Evolutionary conservation across 805 yeast species (phyloP).

Genomic region (Phaffomyces thermotolerans): DNA sequence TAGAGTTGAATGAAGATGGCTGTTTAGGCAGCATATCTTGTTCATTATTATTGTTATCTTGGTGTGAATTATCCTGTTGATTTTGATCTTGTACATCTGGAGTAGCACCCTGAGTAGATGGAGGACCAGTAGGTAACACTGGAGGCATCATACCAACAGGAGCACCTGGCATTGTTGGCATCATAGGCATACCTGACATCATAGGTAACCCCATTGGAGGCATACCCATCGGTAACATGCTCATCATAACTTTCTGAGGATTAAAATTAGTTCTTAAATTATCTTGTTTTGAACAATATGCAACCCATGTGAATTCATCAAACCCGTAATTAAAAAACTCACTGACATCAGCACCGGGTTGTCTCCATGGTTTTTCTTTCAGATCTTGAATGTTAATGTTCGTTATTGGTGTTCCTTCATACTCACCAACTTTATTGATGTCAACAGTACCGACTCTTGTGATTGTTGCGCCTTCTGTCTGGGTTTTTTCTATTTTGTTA

Average conservation of each 20-base stretch:
- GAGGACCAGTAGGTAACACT: neutral
- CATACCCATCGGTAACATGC: conserved; percentile 34
- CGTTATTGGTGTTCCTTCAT: conserved; percentile 78
- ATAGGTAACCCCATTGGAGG: conserved; percentile 24
- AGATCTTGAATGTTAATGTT: conserved; percentile 71
- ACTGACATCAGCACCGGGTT: conserved; percentile 91
- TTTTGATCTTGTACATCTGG: too few relatives aligned
- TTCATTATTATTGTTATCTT: neutral
- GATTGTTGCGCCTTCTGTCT: conserved; percentile 29
- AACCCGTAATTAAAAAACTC: conserved; percentile 97
- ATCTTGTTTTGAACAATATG: conserved; percentile 85
- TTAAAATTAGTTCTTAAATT: conserved; percentile 71
- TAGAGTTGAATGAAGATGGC: conserved; percentile 7
- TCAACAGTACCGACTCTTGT: conserved; percentile 45
- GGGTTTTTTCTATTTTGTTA: conserved; percentile 13
- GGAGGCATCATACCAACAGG: neutral
- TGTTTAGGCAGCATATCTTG: too few relatives aligned
- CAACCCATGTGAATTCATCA: conserved; percentile 94
- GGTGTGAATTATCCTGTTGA: neutral
- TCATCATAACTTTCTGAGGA: conserved; percentile 71
- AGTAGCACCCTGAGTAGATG: too few relatives aligned
- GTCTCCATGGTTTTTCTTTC: conserved; percentile 96
- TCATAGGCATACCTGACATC: conserved; percentile 3
- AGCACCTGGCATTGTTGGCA: neutral
- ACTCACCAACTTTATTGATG: conserved; percentile 64